A percentile compares a stretch with the other conserved stretches of the same genome.
These are phyloP conservation scores for Parastagonospora nodorum DNA, from an alignment of 2,329 filamentous ascomycete species.

Conservation along the genomic window DNA sequence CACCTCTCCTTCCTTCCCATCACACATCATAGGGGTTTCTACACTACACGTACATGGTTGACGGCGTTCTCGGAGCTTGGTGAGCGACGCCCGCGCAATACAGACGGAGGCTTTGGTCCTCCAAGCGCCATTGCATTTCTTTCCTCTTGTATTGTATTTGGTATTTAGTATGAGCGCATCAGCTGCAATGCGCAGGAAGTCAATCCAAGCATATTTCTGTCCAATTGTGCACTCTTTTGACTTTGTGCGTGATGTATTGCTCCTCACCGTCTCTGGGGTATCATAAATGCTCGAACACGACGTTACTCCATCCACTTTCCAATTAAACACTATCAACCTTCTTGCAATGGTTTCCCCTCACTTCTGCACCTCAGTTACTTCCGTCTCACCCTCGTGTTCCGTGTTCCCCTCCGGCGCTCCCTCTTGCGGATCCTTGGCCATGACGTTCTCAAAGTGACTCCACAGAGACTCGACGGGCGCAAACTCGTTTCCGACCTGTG, in stretches of 20 bases:
- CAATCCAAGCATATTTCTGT: conserved; percentile 23
- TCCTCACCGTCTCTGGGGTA: conserved; percentile 8
- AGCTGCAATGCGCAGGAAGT: conserved; percentile 16
- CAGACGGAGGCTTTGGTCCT: conserved; percentile 16
- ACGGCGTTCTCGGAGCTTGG: conserved; percentile 28
- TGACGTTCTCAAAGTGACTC: conserved; percentile 96
- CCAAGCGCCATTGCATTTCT: conserved; percentile 29
- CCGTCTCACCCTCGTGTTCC: conserved; percentile 27
- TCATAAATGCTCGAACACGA: conserved; percentile 12
- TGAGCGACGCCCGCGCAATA: conserved; percentile 19
- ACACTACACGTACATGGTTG: conserved; percentile 25
- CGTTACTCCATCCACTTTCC: not conserved
- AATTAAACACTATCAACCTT: not conserved
- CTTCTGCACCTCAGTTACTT: conserved; percentile 26
- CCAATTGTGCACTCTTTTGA: not conserved
- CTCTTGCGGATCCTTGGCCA: conserved; percentile 71
- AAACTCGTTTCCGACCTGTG: conserved; percentile 95
- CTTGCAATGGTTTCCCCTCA: too few species aligned
- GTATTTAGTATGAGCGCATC: conserved; percentile 36
- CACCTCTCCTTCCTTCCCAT: not conserved
- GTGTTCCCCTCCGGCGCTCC: conserved; percentile 27
- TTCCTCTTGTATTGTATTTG: conserved; percentile 34
- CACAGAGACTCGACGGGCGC: conserved; percentile 95
- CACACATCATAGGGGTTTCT: conserved; percentile 13
- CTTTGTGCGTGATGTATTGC: not conserved